Evolutionary conservation across 164 flowering plant genomes (phyloP), one percentile per base, ranked within the genome.

Genomic region (Vitis labrusca): DNA sequence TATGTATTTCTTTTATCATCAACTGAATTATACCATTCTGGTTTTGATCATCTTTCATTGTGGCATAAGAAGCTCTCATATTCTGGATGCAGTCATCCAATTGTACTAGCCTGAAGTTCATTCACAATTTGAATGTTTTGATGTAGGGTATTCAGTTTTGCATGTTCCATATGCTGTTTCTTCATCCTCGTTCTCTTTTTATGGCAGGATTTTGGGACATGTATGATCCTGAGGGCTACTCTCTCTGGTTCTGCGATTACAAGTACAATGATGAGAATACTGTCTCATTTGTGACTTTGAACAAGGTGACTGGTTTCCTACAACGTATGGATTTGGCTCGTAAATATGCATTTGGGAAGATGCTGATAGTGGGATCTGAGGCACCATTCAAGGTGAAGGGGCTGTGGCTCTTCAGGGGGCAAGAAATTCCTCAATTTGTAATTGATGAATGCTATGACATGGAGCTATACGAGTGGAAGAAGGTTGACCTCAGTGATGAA

Each of bases 171-270:
- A 37, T 37, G 44, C 17, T 17, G 16, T 9, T 23, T 16, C n/a
- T 23, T 70, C 1, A 17, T 57, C 61, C 48, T 10, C 59, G 5
- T 61, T 48, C 32, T 12, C 14, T 49, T 17, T 48, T 57, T 12
- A 10, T 63, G 75, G 82, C 85, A 95, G 99, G 99, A n/a, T 95
- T 95, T 59, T 95, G 99, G 99, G 99, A 95, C 78, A 92, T 95
- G 99, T 93, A 84, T 68, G 99, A 95, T 74, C 92, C 98, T 0
- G 98, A 95, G 75, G 99, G 97, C 8, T 94, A 80, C 67, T 82
- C 85, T 0, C 76, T 82, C 14, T 80, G 85, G 83, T 82, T 82
- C 74, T 82, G 85, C 37, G 80, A 82, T 15, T 82, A 82, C 82
- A 82, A 80, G 68, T 82, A 82, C 78, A 78, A 82, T 61, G 94